Evolutionary conservation across 2,329 filamentous ascomycete genomes (phyloP).

Genomic region (Aureobasidium sp.): DNA sequence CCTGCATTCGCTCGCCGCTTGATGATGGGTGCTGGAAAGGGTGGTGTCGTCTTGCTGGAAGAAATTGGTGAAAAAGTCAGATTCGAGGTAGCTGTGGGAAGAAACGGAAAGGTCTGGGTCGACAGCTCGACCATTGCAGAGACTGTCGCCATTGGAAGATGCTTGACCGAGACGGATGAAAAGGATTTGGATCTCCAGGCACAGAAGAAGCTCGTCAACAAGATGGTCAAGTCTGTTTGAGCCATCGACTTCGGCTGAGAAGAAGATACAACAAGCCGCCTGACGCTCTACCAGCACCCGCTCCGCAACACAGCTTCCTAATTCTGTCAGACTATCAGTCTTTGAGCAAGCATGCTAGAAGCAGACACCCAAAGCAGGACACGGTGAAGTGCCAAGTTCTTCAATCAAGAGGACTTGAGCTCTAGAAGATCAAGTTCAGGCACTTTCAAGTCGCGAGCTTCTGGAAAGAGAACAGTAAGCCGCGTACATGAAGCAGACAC

Average conservation of each 20-base stretch:
- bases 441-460: too few relatives aligned
- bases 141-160: conserved; percentile 68
- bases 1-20: conserved; percentile 73
- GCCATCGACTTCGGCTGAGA: neutral
- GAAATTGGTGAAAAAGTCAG: conserved; percentile 72
- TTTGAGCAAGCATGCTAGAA: neutral
- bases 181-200: conserved; percentile 52
- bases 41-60: conserved; percentile 65
- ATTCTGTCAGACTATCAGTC: neutral
- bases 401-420: too few relatives aligned
- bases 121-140: conserved; percentile 66
- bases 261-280: neutral
- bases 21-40: conserved; percentile 53
- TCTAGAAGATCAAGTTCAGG: too few relatives aligned
- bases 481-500: too few relatives aligned
- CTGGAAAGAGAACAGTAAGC: too few relatives aligned
- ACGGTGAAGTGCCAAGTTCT: too few relatives aligned
- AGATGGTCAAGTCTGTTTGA: conserved; percentile 50
- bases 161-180: conserved; percentile 70
- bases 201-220: conserved; percentile 63
- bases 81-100: conserved; percentile 89
- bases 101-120: conserved; percentile 90
- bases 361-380: neutral
- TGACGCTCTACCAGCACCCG: neutral
- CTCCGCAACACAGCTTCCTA: neutral